phyloP scores from a whole-genome alignment of 352 stramenopile species.

The Globisporangium radiosum region DNA sequence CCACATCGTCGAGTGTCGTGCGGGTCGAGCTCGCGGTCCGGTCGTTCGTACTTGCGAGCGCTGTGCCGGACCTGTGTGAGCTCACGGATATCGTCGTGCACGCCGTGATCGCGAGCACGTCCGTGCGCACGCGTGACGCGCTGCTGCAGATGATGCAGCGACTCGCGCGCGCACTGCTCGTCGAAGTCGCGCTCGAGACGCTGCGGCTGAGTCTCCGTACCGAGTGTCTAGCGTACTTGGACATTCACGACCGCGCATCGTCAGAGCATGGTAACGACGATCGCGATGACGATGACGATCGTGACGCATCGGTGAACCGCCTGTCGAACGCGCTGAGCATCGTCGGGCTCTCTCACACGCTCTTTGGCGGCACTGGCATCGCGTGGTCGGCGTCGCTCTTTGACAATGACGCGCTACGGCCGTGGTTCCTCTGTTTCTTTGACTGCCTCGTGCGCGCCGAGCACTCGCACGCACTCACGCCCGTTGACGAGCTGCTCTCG shows the following conservation, averaged over 20 bases:
- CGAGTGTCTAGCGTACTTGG: conserved; percentile 21
- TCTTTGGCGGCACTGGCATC: conserved; percentile 9
- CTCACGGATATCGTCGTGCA: conserved; percentile 24
- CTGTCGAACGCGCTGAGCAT: conserved; percentile 15
- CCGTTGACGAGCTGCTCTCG: conserved; percentile 14
- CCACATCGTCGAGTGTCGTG: conserved; percentile 1
- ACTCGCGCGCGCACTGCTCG: conserved; percentile 16
- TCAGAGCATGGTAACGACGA: conserved; percentile 10
- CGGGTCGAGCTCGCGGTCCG: conserved; percentile 14
- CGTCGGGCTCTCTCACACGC: conserved; percentile 2
- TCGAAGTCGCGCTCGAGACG: conserved; percentile 17
- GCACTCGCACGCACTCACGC: conserved; percentile 22
- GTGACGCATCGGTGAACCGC: conserved; percentile 2
- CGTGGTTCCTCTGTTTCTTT: conserved; percentile 18
- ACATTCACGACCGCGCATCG: not conserved
- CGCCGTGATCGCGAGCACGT: conserved; percentile 32
- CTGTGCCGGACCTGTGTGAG: conserved; percentile 11
- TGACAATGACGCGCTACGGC: conserved; percentile 9
- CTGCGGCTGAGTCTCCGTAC: conserved; percentile 19
- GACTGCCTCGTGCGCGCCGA: conserved; percentile 17
- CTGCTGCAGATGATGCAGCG: conserved; percentile 23
- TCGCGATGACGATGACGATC: conserved; percentile 8
- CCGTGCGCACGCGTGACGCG: conserved; percentile 18
- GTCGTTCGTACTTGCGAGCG: conserved; percentile 10
- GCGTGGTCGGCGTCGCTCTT: conserved; percentile 15